Conservation (phyloP, 768 basidiomycete genomes). For the Suillus hirtellus region DNA sequence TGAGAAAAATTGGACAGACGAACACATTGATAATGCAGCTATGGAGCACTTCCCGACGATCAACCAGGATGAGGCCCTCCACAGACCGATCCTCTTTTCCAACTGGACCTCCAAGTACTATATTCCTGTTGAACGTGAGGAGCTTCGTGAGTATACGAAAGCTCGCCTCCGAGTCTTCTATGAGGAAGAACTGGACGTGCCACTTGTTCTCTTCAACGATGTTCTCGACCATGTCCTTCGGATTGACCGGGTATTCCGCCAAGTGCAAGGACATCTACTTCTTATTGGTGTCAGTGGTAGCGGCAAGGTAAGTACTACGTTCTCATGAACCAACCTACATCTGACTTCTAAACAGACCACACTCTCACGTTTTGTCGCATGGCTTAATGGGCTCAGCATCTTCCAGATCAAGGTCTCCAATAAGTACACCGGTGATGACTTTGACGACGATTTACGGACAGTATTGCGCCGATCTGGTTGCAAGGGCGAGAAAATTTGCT, state of each 20-base stretch:
- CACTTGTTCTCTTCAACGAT: constrained; percentile 97
- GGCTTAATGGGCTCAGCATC: constrained; percentile 99
- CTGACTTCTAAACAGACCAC: constrained; percentile 68
- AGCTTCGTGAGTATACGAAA: constrained; percentile 93
- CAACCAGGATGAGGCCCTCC: constrained; percentile 81
- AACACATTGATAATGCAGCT: constrained; percentile 81
- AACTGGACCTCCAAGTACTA: constrained; percentile 99
- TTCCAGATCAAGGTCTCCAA: constrained; percentile 99
- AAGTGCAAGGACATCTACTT: constrained; percentile 94
- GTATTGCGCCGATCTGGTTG: constrained; percentile 95
- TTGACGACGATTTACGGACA: constrained; percentile 94
- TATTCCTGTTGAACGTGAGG: constrained; percentile 91
- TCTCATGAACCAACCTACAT: constrained; percentile 10
- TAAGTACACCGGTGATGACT: constrained; percentile 98
- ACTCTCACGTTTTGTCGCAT: constrained; percentile 95
- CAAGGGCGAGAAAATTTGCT: constrained; percentile 99
- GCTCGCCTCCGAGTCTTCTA: constrained; percentile 97
- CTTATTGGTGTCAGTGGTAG: constrained; percentile 98
- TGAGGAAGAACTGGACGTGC: constrained; percentile 97
- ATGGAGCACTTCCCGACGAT: constrained; percentile 93
- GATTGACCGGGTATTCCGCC: constrained; percentile 98
- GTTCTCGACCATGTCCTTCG: constrained; percentile 97
- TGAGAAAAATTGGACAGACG: constrained; percentile 94
- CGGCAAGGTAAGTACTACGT: constrained; percentile 73
- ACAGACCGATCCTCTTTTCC: constrained; percentile 92